These are phyloP conservation scores for Guyanaporus albipodus DNA, from an alignment of 768 basidiomycete species.

Conservation along the genomic window DNA sequence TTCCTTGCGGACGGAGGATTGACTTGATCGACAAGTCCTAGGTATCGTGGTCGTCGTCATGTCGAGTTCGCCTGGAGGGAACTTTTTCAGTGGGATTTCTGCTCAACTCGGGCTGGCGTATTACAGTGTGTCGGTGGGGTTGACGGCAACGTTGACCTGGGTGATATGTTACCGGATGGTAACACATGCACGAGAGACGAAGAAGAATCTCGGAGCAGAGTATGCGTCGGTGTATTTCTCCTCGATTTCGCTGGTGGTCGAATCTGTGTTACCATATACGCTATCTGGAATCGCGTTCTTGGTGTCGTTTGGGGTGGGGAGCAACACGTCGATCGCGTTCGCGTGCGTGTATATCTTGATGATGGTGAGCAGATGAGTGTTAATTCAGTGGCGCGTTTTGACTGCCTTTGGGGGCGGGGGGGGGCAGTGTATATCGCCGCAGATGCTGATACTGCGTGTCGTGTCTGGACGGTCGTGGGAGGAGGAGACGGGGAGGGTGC, in stretches of 20 bases:
- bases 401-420: no score
- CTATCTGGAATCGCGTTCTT: constrained; percentile 24
- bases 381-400: neutral
- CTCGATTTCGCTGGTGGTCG: constrained; percentile 15
- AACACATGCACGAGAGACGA: constrained; percentile 9
- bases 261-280: constrained; percentile 27
- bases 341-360: constrained; percentile 20
- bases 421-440: constrained; percentile 26
- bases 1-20: neutral
- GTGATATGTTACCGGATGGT: constrained; percentile 19
- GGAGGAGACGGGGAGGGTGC: constrained; percentile 5
- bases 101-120: constrained; percentile 19
- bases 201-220: constrained; percentile 15
- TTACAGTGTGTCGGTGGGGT: constrained; percentile 15
- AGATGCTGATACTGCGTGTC: constrained; percentile 24
- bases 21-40: constrained; percentile 11
- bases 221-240: constrained; percentile 20
- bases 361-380: constrained; percentile 14
- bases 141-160: constrained; percentile 21
- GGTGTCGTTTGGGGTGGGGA: constrained; percentile 18
- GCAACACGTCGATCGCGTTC: constrained; percentile 12
- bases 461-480: constrained; percentile 17
- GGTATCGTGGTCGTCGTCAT: constrained; percentile 13
- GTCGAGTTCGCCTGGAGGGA: constrained; percentile 14
- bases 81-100: constrained; percentile 17